Conservation (phyloP, 1,284 basidiomycete species). For the Malassezia furfur region DNA sequence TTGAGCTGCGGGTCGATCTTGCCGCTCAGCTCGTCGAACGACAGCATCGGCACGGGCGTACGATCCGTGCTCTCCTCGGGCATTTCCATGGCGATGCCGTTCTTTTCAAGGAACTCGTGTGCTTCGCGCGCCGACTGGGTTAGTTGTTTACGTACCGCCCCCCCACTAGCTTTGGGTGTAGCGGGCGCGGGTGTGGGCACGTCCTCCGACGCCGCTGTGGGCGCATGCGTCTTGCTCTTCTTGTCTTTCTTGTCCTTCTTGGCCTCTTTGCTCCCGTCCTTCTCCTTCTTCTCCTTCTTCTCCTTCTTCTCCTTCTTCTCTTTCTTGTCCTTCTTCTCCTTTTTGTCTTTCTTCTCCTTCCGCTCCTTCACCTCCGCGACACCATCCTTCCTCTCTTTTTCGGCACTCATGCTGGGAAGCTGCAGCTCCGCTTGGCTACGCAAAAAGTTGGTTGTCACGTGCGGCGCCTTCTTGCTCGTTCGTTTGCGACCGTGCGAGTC, state of each 20-base stretch:
- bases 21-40: slow-evolving; percentile 63
- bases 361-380: not conserved
- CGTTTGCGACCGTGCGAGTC: slow-evolving; percentile 4
- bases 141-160: not conserved
- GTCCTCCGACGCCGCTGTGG: too few species aligned
- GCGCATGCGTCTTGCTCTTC: not conserved
- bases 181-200: too few species aligned
- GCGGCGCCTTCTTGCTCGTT: not conserved
- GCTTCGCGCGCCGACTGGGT: slow-evolving; percentile 43
- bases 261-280: slow-evolving; percentile 1
- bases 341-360: slow-evolving; percentile 7
- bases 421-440: not conserved
- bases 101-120: slow-evolving; percentile 33
- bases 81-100: slow-evolving; percentile 46
- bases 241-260: not conserved
- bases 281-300: slow-evolving; percentile 8
- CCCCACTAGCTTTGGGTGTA: not conserved
- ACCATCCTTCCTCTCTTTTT: not conserved
- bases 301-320: slow-evolving; percentile 14
- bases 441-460: slow-evolving; percentile 13
- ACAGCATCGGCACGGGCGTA: slow-evolving; percentile 56
- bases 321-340: slow-evolving; percentile 13
- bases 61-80: slow-evolving; percentile 50
- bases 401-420: not conserved
- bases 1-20: slow-evolving; percentile 58